A percentile compares a stretch with the other conserved stretches of the same genome.
Conservation (phyloP, 208 protist genomes). For the Leishmania martiniquensis region DNA sequence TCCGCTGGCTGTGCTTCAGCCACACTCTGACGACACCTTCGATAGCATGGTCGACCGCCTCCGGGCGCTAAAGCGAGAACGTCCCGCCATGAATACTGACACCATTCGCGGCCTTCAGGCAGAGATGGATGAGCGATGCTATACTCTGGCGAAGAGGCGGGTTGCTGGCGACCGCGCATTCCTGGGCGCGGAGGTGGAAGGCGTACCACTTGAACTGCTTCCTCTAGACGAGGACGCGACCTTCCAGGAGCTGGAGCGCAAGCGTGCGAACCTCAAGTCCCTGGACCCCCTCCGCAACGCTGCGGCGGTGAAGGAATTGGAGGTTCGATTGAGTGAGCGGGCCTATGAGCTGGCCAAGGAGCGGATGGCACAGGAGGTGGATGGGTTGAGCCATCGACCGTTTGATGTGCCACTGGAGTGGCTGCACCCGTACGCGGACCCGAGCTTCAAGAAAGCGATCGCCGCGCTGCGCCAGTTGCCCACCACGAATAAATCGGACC, state of each 20-base stretch:
- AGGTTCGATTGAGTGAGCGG: constrained; percentile 43
- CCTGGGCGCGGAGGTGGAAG: neutral
- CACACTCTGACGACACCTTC: constrained; percentile 46
- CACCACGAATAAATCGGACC: constrained; percentile 4
- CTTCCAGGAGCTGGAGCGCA: constrained; percentile 55
- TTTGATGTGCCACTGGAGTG: constrained; percentile 51
- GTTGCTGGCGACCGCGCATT: constrained; percentile 20
- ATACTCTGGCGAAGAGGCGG: constrained; percentile 35
- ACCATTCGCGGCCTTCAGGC: constrained; percentile 38
- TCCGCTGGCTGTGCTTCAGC: constrained; percentile 48
- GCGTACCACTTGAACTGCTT: neutral
- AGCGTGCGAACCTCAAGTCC: constrained; percentile 11
- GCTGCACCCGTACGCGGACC: constrained; percentile 47
- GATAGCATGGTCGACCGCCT: constrained; percentile 33
- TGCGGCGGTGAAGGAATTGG: constrained; percentile 33
- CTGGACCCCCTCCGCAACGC: constrained; percentile 32
- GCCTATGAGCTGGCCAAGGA: constrained; percentile 48
- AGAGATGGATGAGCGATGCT: constrained; percentile 55
- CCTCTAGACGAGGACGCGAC: constrained; percentile 39
- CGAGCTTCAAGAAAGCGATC: constrained; percentile 24
- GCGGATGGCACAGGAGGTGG: constrained; percentile 37
- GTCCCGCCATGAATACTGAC: constrained; percentile 26
- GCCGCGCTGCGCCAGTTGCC: constrained; percentile 28
- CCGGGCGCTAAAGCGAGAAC: constrained; percentile 37
- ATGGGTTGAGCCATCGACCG: constrained; percentile 33